Conservation (phyloP, 1,284 basidiomycete genomes). For the Porogramme epimiltina region DNA sequence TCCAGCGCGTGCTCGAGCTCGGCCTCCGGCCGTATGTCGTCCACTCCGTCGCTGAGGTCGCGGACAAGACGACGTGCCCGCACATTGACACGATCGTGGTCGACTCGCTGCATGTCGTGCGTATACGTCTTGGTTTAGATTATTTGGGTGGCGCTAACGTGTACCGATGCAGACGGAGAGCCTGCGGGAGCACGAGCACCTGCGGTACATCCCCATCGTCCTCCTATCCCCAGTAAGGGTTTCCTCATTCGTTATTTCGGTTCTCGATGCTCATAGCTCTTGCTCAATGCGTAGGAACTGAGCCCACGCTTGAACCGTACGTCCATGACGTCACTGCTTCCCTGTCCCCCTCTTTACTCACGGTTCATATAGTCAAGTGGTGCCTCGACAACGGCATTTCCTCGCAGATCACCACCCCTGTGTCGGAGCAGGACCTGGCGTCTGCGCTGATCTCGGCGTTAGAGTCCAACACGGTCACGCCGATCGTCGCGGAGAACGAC, state of each 20-base stretch:
- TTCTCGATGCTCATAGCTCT: too few species aligned
- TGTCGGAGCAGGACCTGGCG: conserved; percentile 86
- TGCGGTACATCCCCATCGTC: conserved; percentile 96
- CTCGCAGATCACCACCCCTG: conserved; percentile 90
- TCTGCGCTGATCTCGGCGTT: conserved; percentile 93
- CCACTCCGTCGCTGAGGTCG: conserved; percentile 78
- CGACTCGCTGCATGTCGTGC: conserved; percentile 83
- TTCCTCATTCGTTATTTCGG: too few species aligned
- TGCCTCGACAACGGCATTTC: conserved; percentile 91
- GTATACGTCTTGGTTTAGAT: conserved; percentile 33
- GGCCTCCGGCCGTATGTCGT: conserved; percentile 83
- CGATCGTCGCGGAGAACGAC: conserved; percentile 79
- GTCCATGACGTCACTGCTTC: conserved; percentile 39
- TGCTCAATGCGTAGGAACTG: conserved; percentile 33
- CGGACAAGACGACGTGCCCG: conserved; percentile 80
- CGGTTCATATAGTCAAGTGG: conserved; percentile 74
- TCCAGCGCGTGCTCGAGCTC: conserved; percentile 78
- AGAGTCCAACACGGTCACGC: conserved; percentile 89
- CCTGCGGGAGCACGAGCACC: conserved; percentile 90
- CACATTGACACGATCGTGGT: conserved; percentile 97
- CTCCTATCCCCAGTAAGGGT: conserved; percentile 75
- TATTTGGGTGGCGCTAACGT: conserved; percentile 3
- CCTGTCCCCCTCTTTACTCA: neutral
- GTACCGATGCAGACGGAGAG: conserved; percentile 70
- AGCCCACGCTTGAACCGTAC: conserved; percentile 75